phyloP scores from a whole-genome alignment of 139 green algal species.

The Closterium sp. region DNA sequence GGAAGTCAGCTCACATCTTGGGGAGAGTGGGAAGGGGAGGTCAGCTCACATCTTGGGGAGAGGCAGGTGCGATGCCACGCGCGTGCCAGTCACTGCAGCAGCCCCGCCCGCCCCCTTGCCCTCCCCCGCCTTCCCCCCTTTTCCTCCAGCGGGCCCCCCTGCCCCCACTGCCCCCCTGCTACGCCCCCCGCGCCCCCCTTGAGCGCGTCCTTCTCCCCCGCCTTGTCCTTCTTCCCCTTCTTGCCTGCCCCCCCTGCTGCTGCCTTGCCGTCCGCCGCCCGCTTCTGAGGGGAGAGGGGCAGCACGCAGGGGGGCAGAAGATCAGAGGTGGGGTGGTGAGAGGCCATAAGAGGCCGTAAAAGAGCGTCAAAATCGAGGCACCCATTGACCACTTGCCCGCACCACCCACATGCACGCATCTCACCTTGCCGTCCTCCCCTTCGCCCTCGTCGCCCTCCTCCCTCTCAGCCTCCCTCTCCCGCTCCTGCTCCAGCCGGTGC shows the following conservation, averaged over 20 bases:
- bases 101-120: neutral
- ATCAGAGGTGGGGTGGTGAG: too few relatives aligned
- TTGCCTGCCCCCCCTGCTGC: slow-evolving; percentile 35
- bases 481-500: slow-evolving; percentile 30
- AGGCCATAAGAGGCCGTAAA: too few relatives aligned
- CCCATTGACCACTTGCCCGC: too few relatives aligned
- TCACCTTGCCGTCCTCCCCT: slow-evolving; percentile 31
- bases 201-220: neutral
- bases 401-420: neutral
- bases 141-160: neutral
- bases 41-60: slow-evolving; percentile 17
- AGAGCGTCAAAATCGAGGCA: too few relatives aligned
- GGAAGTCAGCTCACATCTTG: neutral
- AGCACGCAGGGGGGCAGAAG: neutral
- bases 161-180: slow-evolving; percentile 14
- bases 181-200: neutral
- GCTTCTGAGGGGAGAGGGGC: neutral
- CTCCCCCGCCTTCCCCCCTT: neutral
- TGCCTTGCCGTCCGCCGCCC: neutral
- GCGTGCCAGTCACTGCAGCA: neutral
- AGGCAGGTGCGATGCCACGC: slow-evolving; percentile 13
- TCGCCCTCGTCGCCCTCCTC: neutral
- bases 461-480: slow-evolving; percentile 4
- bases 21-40: too few relatives aligned
- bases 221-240: slow-evolving; percentile 46